Base-by-base conservation (phyloP, 176 grass and related monocot genomes). In the Lolium multiflorum region DNA sequence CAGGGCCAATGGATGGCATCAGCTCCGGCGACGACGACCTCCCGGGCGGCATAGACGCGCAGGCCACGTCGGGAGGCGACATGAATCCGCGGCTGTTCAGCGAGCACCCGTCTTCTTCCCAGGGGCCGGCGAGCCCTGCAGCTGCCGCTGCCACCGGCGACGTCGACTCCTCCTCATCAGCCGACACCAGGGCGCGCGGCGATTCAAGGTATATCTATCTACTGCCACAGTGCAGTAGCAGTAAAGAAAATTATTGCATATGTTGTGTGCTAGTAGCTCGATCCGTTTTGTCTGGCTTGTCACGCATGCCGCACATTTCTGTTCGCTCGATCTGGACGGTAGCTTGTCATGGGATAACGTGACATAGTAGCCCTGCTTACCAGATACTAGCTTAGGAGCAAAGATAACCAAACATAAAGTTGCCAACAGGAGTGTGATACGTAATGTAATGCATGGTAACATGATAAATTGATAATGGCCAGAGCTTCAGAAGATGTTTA, bases 21-120 rank as follows among this genome's bases (percentile, higher is more conserved):
- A 85, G 88, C 83, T 95, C 90, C 17, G 91, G 93, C 50, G 93
- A 98, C 77, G 96, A 98, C 25, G 91, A 98, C 71, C 82, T 94
- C 55, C 16, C 69, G 59, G 59, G 13, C 21, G 38, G 68, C 8
- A 71, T 71, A 10, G 59, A 21, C 24, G 58, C 80, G 3, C 86
- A 91, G 75, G 86, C 84, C 3, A 63, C 82, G 22, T 87, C 82
- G 15, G 72, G 80, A 37, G 62, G 91, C 52, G 86, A 84, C 64
- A 38, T 84, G 76, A 43, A 51, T 51, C 43, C 24, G 14, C 73
- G 14, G 50, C 83, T 43, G 51, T 85, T 88, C 63, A 28, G 60
- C 20, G 83, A 87, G 31, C 84, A 90, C 70, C 80, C 65, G 81
- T 76, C 81, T 73, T 89, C 73, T 43, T 91, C 75, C 62, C 77